Conservation (phyloP, 768 basidiomycete genomes). For the Phlegmacium glaucopus region DNA sequence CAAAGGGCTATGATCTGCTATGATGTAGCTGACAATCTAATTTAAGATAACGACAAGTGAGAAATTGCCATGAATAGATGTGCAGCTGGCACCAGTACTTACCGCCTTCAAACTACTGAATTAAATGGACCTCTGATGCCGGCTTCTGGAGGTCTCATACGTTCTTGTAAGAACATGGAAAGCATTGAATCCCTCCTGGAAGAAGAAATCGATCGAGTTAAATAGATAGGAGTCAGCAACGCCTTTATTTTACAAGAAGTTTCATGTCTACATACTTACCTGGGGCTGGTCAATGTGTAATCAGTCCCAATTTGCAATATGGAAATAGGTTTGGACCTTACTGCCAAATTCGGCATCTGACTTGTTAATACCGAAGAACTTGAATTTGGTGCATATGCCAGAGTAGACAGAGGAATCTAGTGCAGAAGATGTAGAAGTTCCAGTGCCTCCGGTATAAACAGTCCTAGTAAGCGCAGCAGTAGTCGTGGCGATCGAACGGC, state of each 20-base stretch:
- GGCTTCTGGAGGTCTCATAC: conserved; percentile 46
- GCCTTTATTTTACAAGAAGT: no score
- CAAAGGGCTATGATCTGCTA: conserved; percentile 59
- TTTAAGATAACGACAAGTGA: neutral
- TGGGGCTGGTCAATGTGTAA: conserved; percentile 49
- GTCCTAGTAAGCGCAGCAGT: conserved; percentile 29
- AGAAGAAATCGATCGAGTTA: conserved; percentile 47
- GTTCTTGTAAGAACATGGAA: conserved; percentile 61
- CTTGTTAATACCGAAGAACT: conserved; percentile 61
- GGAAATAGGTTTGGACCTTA: no score
- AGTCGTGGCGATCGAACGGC: no score
- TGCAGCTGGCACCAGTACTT: no score
- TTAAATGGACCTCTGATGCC: conserved; percentile 56
- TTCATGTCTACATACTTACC: no score
- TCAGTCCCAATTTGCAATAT: conserved; percentile 39
- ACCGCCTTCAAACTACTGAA: conserved; percentile 46
- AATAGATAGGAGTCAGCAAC: no score
- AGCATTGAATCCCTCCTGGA: conserved; percentile 53
- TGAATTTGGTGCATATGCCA: conserved; percentile 49
- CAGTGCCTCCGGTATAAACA: conserved; percentile 15
- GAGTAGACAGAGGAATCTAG: conserved; percentile 32
- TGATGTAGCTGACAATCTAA: conserved; percentile 56
- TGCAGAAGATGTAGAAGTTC: conserved; percentile 25
- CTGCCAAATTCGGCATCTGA: conserved; percentile 62
- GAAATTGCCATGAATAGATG: neutral